Evolutionary conservation across 2,329 filamentous ascomycete genomes (phyloP).

Genomic region (Penicillium sp.): DNA sequence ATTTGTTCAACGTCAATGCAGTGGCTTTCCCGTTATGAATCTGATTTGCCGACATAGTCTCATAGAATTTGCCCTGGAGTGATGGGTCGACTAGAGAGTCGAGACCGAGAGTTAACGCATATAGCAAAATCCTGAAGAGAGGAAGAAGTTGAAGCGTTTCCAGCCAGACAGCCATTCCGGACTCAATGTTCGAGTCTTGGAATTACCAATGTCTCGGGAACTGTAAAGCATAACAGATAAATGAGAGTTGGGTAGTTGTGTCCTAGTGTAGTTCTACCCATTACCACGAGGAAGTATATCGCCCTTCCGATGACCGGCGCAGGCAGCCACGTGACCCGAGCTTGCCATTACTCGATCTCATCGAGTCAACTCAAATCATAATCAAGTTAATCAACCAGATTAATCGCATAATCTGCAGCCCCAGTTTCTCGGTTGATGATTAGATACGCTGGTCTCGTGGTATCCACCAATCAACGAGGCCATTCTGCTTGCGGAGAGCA

Average conservation of each 20-base stretch:
- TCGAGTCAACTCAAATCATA: constrained; percentile 33
- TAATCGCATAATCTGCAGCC: constrained; percentile 2
- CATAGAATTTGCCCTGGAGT: too few species aligned
- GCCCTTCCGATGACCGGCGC: not conserved
- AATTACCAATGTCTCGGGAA: too few species aligned
- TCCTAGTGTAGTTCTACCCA: too few species aligned
- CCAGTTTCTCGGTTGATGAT: constrained; percentile 12
- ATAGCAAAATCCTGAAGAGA: not conserved
- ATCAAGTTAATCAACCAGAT: not conserved
- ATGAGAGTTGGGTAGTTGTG: too few species aligned
- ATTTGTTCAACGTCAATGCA: not conserved
- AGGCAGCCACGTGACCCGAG: constrained; percentile 15
- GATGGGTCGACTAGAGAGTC: too few species aligned
- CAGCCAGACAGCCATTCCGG: not conserved
- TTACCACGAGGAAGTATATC: too few species aligned
- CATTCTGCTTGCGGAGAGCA: constrained; percentile 22
- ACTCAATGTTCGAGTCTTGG: not conserved
- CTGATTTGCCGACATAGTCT: too few species aligned
- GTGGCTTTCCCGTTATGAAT: not conserved
- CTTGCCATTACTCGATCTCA: constrained; percentile 38
- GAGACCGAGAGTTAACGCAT: too few species aligned
- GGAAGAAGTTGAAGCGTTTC: not conserved
- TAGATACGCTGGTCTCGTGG: constrained; percentile 23
- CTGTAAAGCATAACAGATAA: too few species aligned
- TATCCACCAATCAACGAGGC: constrained; percentile 15